These are phyloP conservation scores for Suillus subalutaceus DNA, from an alignment of 768 basidiomycete species.

Conservation along the genomic window DNA sequence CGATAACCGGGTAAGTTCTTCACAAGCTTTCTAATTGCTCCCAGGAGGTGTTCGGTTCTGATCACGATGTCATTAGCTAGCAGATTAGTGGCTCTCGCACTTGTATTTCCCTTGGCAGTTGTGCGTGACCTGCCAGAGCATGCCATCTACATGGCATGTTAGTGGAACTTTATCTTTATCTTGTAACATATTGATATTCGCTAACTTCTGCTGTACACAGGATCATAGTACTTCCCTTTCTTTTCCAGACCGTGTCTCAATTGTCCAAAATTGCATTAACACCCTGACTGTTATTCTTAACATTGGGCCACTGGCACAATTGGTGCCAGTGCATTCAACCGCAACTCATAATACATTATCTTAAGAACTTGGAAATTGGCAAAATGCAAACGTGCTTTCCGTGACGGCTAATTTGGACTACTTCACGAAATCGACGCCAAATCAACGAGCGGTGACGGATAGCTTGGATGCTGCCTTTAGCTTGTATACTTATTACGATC, in stretches of 20 bases:
- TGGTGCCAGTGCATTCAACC: neutral
- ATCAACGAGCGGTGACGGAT: slow-evolving; percentile 4
- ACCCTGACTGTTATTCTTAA: slow-evolving; percentile 42
- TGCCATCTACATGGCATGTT: slow-evolving; percentile 49
- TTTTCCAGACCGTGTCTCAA: slow-evolving; percentile 41
- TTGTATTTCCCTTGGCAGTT: slow-evolving; percentile 21
- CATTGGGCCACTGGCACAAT: slow-evolving; percentile 29
- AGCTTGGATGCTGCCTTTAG: slow-evolving; percentile 12
- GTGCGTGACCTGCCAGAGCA: slow-evolving; percentile 40
- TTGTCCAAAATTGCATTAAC: slow-evolving; percentile 47
- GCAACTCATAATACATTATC: neutral
- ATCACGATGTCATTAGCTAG: too few species aligned
- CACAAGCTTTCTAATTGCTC: too few species aligned
- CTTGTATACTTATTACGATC: slow-evolving; percentile 11
- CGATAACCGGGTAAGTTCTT: too few species aligned
- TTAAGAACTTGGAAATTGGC: slow-evolving; percentile 55
- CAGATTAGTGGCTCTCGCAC: too few species aligned
- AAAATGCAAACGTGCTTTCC: slow-evolving; percentile 53
- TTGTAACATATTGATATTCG: neutral
- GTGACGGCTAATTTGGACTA: slow-evolving; percentile 43
- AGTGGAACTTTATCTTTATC: slow-evolving; percentile 15
- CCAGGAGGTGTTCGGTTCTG: too few species aligned
- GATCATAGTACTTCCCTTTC: slow-evolving; percentile 39
- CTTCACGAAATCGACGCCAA: neutral
- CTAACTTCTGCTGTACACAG: slow-evolving; percentile 24